A percentile compares a stretch with the other conserved stretches of the same genome.
phyloP scores from a whole-genome alignment of 225 moss, liverwort and hornwort genomes.

The Takakia lepidozioides region DNA sequence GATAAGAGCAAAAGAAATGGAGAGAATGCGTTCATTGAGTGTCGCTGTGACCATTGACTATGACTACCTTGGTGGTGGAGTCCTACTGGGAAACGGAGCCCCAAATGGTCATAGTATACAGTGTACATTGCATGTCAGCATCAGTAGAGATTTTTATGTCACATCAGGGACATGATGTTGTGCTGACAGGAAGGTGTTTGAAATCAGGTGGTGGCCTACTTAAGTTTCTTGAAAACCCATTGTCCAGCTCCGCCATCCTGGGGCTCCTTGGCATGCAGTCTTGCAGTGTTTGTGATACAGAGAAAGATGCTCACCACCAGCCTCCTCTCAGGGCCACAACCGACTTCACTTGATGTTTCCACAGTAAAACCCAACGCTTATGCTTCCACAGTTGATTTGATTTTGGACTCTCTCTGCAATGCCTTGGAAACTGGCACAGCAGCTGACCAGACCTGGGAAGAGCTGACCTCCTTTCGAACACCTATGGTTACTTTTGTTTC shows the following conservation, averaged over 20 bases:
- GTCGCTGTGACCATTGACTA: no score
- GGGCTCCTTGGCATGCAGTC: slow-evolving; percentile 65
- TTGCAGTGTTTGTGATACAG: slow-evolving; percentile 59
- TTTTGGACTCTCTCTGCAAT: slow-evolving; percentile 63
- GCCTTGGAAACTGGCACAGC: slow-evolving; percentile 67
- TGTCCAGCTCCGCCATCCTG: slow-evolving; percentile 37
- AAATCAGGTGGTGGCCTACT: slow-evolving; percentile 74
- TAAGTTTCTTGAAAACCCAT: slow-evolving; percentile 71
- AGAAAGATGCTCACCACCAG: slow-evolving; percentile 65
- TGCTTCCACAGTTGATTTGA: slow-evolving; percentile 41
- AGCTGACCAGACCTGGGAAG: slow-evolving; percentile 37
- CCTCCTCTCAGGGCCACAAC: slow-evolving; percentile 51
- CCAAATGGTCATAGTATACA: no score
- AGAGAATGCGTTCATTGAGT: no score
- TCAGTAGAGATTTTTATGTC: no score
- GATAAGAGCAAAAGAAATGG: no score
- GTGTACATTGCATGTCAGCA: no score
- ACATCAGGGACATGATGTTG: no score
- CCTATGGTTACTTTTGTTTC: slow-evolving; percentile 66
- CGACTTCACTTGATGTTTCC: slow-evolving; percentile 21
- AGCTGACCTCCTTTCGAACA: slow-evolving; percentile 18
- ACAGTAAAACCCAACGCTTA: slow-evolving; percentile 19
- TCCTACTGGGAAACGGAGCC: no score
- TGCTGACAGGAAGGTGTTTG: no score
- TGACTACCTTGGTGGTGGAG: no score